phyloP scores from a whole-genome alignment of 2,329 filamentous ascomycete species.

The Colletotrichum limetticola region DNA sequence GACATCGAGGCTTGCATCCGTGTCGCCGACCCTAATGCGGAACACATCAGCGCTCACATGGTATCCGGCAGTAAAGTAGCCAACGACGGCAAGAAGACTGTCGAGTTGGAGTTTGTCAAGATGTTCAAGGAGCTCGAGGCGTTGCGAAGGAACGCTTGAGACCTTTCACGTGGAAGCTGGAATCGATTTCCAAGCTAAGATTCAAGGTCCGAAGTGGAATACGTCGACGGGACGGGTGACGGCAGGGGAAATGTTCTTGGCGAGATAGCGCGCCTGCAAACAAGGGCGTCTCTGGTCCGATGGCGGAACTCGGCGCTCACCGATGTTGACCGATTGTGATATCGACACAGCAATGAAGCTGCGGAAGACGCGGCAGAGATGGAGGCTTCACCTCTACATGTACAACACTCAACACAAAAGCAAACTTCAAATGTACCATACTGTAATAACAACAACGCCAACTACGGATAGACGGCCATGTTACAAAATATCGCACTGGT shows the following conservation, averaged over 20 bases:
- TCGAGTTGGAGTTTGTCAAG: constrained; percentile 45
- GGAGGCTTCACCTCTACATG: not conserved
- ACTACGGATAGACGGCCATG: not conserved
- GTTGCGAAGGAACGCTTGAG: constrained; percentile 1
- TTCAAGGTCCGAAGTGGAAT: not conserved
- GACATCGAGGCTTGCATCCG: constrained; percentile 65
- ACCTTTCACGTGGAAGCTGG: not conserved
- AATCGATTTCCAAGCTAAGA: not conserved
- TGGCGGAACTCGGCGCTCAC: constrained; percentile 21
- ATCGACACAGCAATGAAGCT: not conserved
- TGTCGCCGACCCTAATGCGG: constrained; percentile 63
- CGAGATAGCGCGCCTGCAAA: not conserved
- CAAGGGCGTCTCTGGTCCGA: not conserved
- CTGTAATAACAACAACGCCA: not conserved
- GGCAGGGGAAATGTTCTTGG: not conserved
- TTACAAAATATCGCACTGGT: not conserved
- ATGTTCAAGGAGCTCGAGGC: constrained; percentile 36
- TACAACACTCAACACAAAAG: not conserved
- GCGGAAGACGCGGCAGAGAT: not conserved
- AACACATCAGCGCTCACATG: constrained; percentile 41
- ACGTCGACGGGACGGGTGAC: not conserved
- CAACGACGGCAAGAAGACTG: constrained; percentile 16
- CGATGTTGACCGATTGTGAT: not conserved
- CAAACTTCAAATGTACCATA: not conserved
- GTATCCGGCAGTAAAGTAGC: constrained; percentile 6